These are phyloP conservation scores for Trichoderma atroviride DNA, from an alignment of 2,329 filamentous ascomycete species.

Conservation along the genomic window DNA sequence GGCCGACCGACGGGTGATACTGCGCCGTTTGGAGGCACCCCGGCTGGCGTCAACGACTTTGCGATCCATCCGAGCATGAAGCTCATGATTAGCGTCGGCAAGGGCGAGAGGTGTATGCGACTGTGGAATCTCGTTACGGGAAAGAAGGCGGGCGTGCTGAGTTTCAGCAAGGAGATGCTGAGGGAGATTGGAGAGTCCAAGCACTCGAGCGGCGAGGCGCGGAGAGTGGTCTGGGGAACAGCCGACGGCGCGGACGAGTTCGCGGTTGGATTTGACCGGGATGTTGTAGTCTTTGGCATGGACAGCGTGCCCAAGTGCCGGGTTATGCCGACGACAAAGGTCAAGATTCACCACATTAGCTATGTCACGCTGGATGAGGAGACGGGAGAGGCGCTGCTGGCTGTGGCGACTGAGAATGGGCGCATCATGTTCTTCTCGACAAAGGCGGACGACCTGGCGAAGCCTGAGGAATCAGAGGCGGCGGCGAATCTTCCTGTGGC, in stretches of 20 bases:
- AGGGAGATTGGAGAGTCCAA: slow-evolving; percentile 74
- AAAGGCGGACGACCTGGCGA: slow-evolving; percentile 50
- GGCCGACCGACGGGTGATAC: slow-evolving; percentile 90
- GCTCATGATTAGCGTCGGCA: slow-evolving; percentile 90
- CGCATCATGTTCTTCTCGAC: slow-evolving; percentile 83
- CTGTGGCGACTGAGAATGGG: slow-evolving; percentile 88
- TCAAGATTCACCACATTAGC: slow-evolving; percentile 80
- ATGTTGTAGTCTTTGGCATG: slow-evolving; percentile 82
- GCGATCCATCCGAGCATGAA: slow-evolving; percentile 96
- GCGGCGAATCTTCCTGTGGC: slow-evolving; percentile 55
- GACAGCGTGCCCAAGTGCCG: slow-evolving; percentile 81
- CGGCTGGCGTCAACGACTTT: slow-evolving; percentile 91
- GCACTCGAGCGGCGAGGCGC: slow-evolving; percentile 78
- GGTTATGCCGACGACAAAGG: slow-evolving; percentile 66
- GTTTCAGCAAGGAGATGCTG: slow-evolving; percentile 75
- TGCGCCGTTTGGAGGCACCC: slow-evolving; percentile 75
- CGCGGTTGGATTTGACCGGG: slow-evolving; percentile 84
- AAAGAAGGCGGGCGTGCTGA: slow-evolving; percentile 90
- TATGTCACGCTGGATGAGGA: slow-evolving; percentile 64
- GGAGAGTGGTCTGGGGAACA: slow-evolving; percentile 77
- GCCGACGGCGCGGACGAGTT: slow-evolving; percentile 77
- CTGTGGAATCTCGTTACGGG: slow-evolving; percentile 97
- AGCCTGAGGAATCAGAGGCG: slow-evolving; percentile 29
- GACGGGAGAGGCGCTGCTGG: slow-evolving; percentile 56
- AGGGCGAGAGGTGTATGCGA: slow-evolving; percentile 87